Evolutionary conservation across 2,329 filamentous ascomycete genomes (phyloP), one percentile per base, ranked within the genome.

Genomic region (Nannizzia gypsea): DNA sequence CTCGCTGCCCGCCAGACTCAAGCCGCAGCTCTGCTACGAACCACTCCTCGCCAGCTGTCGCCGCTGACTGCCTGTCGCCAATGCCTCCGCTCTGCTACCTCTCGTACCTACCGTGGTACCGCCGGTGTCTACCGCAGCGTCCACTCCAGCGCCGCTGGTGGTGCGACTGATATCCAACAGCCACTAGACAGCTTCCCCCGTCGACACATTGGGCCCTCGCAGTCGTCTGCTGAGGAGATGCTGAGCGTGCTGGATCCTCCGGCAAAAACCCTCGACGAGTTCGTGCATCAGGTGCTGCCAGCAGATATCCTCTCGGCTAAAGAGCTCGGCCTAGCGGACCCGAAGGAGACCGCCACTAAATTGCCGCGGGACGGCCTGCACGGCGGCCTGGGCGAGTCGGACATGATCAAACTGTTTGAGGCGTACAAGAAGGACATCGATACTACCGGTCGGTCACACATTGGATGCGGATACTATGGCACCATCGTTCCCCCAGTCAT

Each of bases 401-500:
- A 72, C 62, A 73, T 74, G 72, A 66, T 74, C 59, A 76, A 73
- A 66, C 66, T 71, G 59, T 62, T 72, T 57, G 70, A 72, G 55
- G 69, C 69, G 55, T 76, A 76, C 64, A 72, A 69, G 56, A 76
- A 76, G 60, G 77, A 83, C 66, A 91, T 88, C 69, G 81, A 80
- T 65, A 77, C 82, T 34, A 79, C 80, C 58, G 78, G 80, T 64
- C 85, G 74, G 60, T 70, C 83, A 69, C 88, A 92, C 70, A 91
- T 96, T 65, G 92, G 92, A 3, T 84, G 83, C 61, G 92, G 92
- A 61, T 97, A 96, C 79, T 90, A 92, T 65, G 86, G 84, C 38
- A 92, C 90, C n/a, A 82, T 87, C 66, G 87, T 89, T 0, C 92
- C 92, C 3, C 83, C 89, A 60, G 91, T 96, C 60, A 95, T 97